A percentile compares a stretch with the other conserved stretches of the same genome.
These are phyloP conservation scores for Macrophomina tecta DNA, from an alignment of 2,329 filamentous ascomycete genomes.

Conservation along the genomic window DNA sequence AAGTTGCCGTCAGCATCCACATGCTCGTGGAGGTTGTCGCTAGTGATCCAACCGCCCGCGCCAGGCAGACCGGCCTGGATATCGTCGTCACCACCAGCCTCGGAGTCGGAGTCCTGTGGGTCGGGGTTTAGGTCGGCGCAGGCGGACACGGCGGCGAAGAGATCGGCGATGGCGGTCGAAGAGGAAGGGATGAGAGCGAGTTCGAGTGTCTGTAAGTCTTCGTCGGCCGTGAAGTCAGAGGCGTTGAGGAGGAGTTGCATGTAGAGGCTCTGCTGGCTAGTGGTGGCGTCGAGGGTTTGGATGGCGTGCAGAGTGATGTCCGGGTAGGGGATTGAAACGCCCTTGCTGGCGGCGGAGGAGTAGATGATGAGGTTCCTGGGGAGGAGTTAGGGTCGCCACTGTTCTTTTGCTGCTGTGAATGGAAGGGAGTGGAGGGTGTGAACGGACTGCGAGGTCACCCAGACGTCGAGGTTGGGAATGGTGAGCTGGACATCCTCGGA, in stretches of 20 bases:
- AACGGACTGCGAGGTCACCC: conserved; percentile 53
- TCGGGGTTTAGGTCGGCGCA: conserved; percentile 81
- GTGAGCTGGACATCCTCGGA: conserved; percentile 32
- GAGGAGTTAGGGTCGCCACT: conserved; percentile 12
- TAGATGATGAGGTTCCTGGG: conserved; percentile 67
- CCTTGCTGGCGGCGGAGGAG: conserved; percentile 62
- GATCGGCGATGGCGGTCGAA: conserved; percentile 47
- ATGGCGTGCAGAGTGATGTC: conserved; percentile 77
- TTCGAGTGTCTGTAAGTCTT: conserved; percentile 69
- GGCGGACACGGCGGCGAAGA: conserved; percentile 73
- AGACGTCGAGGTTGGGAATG: conserved; percentile 51
- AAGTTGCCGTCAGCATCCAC: conserved; percentile 49
- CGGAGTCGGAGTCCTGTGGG: conserved; percentile 59
- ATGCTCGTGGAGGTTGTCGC: conserved; percentile 85
- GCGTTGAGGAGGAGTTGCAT: conserved; percentile 55
- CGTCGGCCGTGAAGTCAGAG: conserved; percentile 63
- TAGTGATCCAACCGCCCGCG: conserved; percentile 84
- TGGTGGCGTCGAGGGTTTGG: conserved; percentile 50
- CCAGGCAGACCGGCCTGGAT: conserved; percentile 63
- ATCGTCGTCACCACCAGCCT: conserved; percentile 58
- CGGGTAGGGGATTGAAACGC: conserved; percentile 75
- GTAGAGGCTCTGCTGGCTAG: conserved; percentile 36
- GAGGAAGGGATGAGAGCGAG: conserved; percentile 66
- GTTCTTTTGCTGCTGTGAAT: conserved; percentile 27
- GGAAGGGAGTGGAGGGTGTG: not conserved